Percentiles rank a stretch among this genome's conserved stretches.
Conservation (phyloP, 1,284 basidiomycete species). For the Boletellus sp. region DNA sequence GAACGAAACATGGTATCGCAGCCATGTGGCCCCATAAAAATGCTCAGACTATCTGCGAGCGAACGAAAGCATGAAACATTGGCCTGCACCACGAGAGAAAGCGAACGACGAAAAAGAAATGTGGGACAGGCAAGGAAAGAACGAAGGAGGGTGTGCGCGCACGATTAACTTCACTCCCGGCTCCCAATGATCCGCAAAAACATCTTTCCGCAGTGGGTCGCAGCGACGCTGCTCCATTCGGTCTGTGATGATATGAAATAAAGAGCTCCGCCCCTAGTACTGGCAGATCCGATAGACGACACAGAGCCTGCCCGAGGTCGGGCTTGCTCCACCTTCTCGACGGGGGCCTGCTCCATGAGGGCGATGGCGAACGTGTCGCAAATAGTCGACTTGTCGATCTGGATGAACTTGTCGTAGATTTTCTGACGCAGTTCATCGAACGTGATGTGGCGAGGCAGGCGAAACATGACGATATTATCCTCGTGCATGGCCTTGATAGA, state of each 20-base stretch:
- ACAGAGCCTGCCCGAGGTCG: conserved; percentile 36
- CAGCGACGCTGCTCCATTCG: conserved; percentile 40
- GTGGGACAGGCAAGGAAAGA: conserved; percentile 7
- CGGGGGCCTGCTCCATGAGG: conserved; percentile 34
- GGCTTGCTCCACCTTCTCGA: conserved; percentile 13
- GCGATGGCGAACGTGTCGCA: conserved; percentile 52
- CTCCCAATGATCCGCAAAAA: conserved; percentile 34
- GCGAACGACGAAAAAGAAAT: conserved; percentile 1
- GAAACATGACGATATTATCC: conserved; percentile 59
- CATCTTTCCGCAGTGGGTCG: conserved; percentile 25
- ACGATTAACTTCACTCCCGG: conserved; percentile 14
- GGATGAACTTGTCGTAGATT: conserved; percentile 60
- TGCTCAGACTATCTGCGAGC: conserved; percentile 3
- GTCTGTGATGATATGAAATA: conserved; percentile 37
- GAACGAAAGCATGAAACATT: neutral
- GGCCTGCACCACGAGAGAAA: conserved; percentile 12
- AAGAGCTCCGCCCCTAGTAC: conserved; percentile 21
- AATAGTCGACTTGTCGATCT: conserved; percentile 53
- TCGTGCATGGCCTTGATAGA: conserved; percentile 64
- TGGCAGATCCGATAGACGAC: conserved; percentile 30
- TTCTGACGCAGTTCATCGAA: conserved; percentile 51
- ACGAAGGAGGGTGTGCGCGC: conserved; percentile 3
- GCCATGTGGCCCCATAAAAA: neutral
- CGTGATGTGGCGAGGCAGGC: conserved; percentile 42
- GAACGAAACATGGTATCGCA: conserved; percentile 1